Base-by-base conservation (phyloP, 2,329 filamentous ascomycete genomes). In the Nothophoma quercina region DNA sequence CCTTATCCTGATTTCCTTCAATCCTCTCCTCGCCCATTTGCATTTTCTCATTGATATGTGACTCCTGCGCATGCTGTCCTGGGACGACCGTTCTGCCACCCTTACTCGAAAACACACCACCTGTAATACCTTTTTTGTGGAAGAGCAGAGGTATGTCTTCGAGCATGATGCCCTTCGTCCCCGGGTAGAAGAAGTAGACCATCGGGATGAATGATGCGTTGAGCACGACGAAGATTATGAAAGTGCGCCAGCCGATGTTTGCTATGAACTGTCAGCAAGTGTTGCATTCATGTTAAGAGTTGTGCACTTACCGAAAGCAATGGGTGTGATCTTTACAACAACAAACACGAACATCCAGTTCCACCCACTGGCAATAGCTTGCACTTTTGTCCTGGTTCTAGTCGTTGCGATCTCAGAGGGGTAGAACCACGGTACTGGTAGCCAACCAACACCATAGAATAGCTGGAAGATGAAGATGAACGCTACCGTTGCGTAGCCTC, bases 161-260 rank as follows among this genome's bases (percentile, higher is more conserved):
- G 0, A 89, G 77, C 0, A 83, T 84, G 2, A 87, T 70, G 0
- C 84, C 78, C 66, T 87, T 88, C 0, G 66, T 67, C 36, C 67
- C 67, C 2, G 62, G 62, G 32, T 68, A 66, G n/a, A 69, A 52
- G 34, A 59, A 67, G 41, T 64, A 68, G 2, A 68, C 36, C 34
- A 55, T 55, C 4, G 52, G 55, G 16, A 61, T 58, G 41, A 64
- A 65, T 0, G 55, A 4, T 5, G 33, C 18, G 18, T 35, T 35
- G 12, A 35, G 33, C 5, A 35, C 9, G 18, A 53, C 19, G 36
- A 46, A 55, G 21, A 56, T 42, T 32, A 60, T 56, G 50, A 77
- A 80, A 44, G 79, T 78, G 0, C 65, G 68, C 77, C 77, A 80
- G 4, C 62, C 56, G 1, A 80, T 61, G 49, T 74, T 74, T 21